Evolutionary conservation across 495 filamentous ascomycete species (phyloP), one percentile per base, ranked within the genome.

Genomic region (Penicillium malachiteum): DNA sequence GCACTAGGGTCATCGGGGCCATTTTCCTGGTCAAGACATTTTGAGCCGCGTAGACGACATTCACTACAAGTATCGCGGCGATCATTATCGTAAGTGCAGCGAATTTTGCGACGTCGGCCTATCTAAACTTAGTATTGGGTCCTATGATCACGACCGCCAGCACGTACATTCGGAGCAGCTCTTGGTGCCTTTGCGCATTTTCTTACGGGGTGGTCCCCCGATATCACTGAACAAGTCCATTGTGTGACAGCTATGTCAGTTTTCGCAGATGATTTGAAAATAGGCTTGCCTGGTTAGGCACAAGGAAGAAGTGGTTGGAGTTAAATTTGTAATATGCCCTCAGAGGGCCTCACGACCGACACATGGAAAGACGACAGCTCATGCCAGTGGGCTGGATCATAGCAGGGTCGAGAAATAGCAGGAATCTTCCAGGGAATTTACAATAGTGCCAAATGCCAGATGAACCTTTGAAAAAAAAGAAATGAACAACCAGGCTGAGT

Each of bases 21-120:
- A 54, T 69, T 54, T 46, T 73, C 67, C 34, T 76, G 73, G 12
- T 69, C 65, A 26, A 71, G 57, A 50, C 72, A 75, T 38, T 55
- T 60, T 8, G 61, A 63, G 0, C 71, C 71, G 38, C 72, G 47
- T 17, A 66, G 51, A 33, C 63, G 64, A 54, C 73, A 76, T 55
- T 76, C 73, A 57, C 66, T 67, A 60, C 73, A 74, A n/a, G 52
- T 46, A 14, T 62, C 57, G 0, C 58, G 61, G n/a, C 60, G 56
- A 43, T 65, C 69, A 34, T 60, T 37, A 38, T 64, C 56, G 30
- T 59, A 69, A 21, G 73, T 73, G 46, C 73, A 76, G 39, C 68
- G 69, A 14, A 74, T 76, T 50, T 76, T 76, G 16, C 73, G 72
- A 33, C 73, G 67, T 42, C 73, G 64, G 54, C 71, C 71, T 74